phyloP scores from a whole-genome alignment of 2,329 filamentous ascomycete genomes.

The Xylariaceae sp. region DNA sequence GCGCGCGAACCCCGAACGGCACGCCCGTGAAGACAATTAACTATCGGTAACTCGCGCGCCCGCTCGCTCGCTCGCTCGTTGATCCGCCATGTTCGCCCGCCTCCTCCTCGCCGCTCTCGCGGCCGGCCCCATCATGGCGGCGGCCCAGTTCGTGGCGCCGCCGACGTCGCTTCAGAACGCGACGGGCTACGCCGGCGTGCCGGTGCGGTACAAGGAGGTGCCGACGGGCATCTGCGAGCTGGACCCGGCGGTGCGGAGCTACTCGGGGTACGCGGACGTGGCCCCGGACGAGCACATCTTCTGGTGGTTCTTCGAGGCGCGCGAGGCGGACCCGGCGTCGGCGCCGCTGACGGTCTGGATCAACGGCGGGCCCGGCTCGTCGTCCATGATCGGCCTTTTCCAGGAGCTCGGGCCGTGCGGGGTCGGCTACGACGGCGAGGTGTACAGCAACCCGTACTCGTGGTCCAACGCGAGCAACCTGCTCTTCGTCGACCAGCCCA shows the following conservation, averaged over 20 bases:
- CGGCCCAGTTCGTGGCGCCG: constrained; percentile 22
- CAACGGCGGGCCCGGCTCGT: constrained; percentile 44
- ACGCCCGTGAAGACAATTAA: not conserved
- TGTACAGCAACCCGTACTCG: constrained; percentile 47
- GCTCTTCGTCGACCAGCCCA: constrained; percentile 54
- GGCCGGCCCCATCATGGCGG: constrained; percentile 4
- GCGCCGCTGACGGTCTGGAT: constrained; percentile 45
- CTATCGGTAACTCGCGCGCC: not conserved
- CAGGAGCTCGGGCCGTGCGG: constrained; percentile 33
- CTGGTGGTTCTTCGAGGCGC: constrained; percentile 44
- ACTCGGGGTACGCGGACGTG: constrained; percentile 35
- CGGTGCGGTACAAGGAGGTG: constrained; percentile 40
- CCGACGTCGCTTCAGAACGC: constrained; percentile 20
- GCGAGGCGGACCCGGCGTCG: constrained; percentile 32
- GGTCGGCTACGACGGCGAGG: constrained; percentile 34
- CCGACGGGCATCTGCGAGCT: constrained; percentile 37
- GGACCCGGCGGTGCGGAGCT: constrained; percentile 33
- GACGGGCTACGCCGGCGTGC: constrained; percentile 26
- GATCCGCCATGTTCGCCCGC: not conserved
- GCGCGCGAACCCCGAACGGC: not conserved
- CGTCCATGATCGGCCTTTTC: constrained; percentile 49
- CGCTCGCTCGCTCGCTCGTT: not conserved
- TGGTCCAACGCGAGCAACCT: constrained; percentile 55
- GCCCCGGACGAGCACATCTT: constrained; percentile 32
- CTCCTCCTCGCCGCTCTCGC: constrained; percentile 9